These are phyloP conservation scores for Naganishia randhawae DNA, from an alignment of 768 basidiomycete species.

Conservation along the genomic window DNA sequence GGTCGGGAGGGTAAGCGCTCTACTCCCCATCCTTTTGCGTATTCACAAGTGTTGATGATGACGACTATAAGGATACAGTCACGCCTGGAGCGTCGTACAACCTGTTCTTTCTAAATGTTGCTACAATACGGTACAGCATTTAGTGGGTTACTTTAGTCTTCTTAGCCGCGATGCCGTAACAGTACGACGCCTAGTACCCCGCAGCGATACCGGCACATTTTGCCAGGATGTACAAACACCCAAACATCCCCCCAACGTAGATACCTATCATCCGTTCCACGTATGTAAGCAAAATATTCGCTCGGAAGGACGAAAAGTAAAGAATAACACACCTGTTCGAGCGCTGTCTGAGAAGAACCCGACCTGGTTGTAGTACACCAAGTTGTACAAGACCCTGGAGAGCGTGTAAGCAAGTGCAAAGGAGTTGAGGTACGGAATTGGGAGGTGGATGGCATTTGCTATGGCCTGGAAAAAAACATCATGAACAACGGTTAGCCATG, in stretches of 20 bases:
- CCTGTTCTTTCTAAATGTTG: no score
- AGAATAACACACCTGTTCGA: slow-evolving; percentile 4
- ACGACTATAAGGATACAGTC: no score
- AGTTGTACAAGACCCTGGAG: slow-evolving; percentile 18
- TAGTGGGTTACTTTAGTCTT: no score
- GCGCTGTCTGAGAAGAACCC: slow-evolving; percentile 18
- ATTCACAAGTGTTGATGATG: no score
- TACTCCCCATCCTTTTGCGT: no score
- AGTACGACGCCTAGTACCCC: neutral
- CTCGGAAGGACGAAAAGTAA: neutral
- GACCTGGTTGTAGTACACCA: slow-evolving; percentile 24
- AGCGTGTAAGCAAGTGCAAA: slow-evolving; percentile 24
- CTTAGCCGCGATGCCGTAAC: neutral
- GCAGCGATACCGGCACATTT: slow-evolving; percentile 13
- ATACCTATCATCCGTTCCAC: slow-evolving; percentile 2
- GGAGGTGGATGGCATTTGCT: slow-evolving; percentile 20
- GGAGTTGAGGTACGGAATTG: slow-evolving; percentile 26
- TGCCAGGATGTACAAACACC: slow-evolving; percentile 10
- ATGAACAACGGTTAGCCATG: no score
- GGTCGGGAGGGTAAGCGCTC: no score
- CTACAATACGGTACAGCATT: no score
- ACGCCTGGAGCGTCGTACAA: no score
- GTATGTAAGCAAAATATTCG: neutral
- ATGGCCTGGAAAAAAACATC: slow-evolving; percentile 8
- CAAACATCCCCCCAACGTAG: slow-evolving; percentile 24